Evolutionary conservation across 2,329 filamentous ascomycete genomes (phyloP), one percentile per base, ranked within the genome.

Genomic region (Penicillium rolfsii): DNA sequence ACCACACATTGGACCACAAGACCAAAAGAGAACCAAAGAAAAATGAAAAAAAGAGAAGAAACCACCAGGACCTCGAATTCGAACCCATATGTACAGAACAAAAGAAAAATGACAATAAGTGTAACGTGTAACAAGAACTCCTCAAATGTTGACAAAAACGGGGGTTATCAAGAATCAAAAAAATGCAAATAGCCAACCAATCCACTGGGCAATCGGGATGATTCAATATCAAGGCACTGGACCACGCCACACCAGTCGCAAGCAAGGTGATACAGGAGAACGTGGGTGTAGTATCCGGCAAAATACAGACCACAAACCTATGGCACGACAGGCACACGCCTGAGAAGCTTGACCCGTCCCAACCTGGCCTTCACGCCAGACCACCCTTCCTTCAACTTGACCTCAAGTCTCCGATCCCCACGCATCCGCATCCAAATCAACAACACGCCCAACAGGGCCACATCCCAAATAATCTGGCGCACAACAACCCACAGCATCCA

Each of bases 391-490:
- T 67, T 72, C 43, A 81, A 62, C 35, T 71, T 73, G 41, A 73
- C 63, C 66, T 82, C 79, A 2, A 81, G 68, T 54, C 77, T 73
- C 28, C 72, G 71, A 67, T 82, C 80, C 2, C 78, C 78, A 35
- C 72, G 76, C 56, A 77, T 58, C 41, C 79, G 71, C 65, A 80
- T 74, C 73, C 74, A 81, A 26, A 81, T 66, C 55, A 80, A 62
- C 16, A 79, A 52, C 22, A 76, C 64, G 2, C 71, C 74, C 24
- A 82, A 83, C 6, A 82, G 61, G 24, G 89, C 80, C 9, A 88
- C 73, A 76, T 98, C 91, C 48, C 90, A 82, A 30, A 90, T 80
- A 5, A 95, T 69, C 71, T 97, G 92, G 73, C 92, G 91, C 43
- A 89, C 76, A 22, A 85, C 74, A 43, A 86, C 77, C 89, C 89